phyloP scores from a whole-genome alignment of 1,139 yeast genomes.

The Saccharomyces hybrid region DNA sequence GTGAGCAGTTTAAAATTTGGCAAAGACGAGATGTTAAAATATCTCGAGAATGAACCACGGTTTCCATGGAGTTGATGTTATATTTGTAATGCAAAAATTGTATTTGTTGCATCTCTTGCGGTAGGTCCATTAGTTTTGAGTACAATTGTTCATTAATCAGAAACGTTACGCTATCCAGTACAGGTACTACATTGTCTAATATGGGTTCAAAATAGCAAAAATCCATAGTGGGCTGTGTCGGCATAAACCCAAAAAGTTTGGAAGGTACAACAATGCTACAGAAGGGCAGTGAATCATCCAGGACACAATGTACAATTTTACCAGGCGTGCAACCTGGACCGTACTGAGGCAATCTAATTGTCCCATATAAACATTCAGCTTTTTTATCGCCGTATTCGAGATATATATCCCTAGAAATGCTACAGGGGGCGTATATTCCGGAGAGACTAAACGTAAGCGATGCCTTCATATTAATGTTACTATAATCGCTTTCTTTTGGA shows the following conservation, averaged over 20 bases:
- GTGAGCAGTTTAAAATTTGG: constrained; percentile 15
- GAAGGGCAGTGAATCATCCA: not conserved
- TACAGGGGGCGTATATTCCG: not conserved
- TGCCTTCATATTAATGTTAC: not conserved
- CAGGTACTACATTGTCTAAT: constrained; percentile 8
- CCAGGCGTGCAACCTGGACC: not conserved
- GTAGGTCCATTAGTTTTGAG: constrained; percentile 15
- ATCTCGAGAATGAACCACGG: constrained; percentile 17
- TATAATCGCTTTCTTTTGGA: not conserved
- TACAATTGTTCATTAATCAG: constrained; percentile 17
- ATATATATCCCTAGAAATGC: not conserved
- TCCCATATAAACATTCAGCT: not conserved
- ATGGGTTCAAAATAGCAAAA: constrained; percentile 12
- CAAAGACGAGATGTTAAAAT: constrained; percentile 16
- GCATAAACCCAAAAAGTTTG: constrained; percentile 1
- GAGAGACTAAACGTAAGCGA: not conserved
- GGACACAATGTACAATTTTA: not conserved
- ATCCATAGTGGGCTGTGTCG: constrained; percentile 10
- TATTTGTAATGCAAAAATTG: constrained; percentile 20
- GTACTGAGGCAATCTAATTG: not conserved
- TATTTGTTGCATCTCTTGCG: constrained; percentile 13
- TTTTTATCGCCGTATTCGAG: not conserved
- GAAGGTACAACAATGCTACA: constrained; percentile 2
- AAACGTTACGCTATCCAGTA: constrained; percentile 14
- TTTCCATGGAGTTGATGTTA: constrained; percentile 10